A percentile compares a stretch with the other conserved stretches of the same genome.
Evolutionary conservation across 257 asterid genomes (phyloP).

Genomic region (Cruciata laevipes): DNA sequence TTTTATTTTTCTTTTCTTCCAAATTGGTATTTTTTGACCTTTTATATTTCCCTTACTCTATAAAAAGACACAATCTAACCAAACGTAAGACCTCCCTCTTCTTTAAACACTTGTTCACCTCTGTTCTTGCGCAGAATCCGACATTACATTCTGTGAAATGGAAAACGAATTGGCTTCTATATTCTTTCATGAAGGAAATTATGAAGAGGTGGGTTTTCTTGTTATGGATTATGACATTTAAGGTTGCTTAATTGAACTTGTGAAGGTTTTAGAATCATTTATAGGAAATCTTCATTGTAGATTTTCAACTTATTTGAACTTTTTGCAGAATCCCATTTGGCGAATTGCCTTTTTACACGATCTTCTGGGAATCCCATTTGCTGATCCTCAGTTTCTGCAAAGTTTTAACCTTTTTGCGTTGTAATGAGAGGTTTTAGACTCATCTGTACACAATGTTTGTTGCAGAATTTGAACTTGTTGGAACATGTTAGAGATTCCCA

Average conservation of each 20-base stretch:
- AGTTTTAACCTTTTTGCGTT: not conserved
- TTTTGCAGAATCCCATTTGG: not conserved
- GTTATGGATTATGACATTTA: slow-evolving; percentile 12
- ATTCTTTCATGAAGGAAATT: slow-evolving; percentile 56
- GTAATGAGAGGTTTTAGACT: not conserved
- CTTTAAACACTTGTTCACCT: slow-evolving; percentile 10
- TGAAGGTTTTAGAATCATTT: slow-evolving; percentile 5
- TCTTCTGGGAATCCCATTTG: not conserved
- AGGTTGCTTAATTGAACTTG: not conserved
- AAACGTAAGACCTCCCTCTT: slow-evolving; percentile 26
- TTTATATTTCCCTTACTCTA: slow-evolving; percentile 24
- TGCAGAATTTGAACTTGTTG: not conserved
- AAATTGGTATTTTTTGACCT: slow-evolving; percentile 13
- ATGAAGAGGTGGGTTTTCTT: slow-evolving; percentile 49
- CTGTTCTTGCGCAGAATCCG: not conserved
- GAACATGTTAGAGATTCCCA: not conserved
- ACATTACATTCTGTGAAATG: slow-evolving; percentile 5
- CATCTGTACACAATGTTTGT: not conserved
- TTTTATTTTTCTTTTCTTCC: slow-evolving; percentile 11
- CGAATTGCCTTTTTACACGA: not conserved
- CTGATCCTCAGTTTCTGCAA: not conserved
- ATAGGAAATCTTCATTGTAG: not conserved
- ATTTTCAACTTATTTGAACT: not conserved
- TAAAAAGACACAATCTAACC: slow-evolving; percentile 28
- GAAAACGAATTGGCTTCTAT: slow-evolving; percentile 43